Evolutionary conservation across 2,329 filamentous ascomycete genomes (phyloP).

Genomic region (Penicillium sp.): DNA sequence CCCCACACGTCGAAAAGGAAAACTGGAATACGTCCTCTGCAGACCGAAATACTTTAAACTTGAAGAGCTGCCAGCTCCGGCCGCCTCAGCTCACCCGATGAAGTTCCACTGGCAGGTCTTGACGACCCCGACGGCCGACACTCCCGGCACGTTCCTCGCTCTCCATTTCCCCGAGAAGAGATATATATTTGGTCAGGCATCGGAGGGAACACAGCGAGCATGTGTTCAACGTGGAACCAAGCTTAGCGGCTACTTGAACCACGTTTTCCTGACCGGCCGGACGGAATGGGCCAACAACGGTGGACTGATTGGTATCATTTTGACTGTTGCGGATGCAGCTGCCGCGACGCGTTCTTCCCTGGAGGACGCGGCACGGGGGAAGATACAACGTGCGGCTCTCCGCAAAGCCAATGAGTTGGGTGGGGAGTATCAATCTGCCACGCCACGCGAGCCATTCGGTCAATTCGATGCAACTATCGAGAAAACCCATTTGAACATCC

Average conservation of each 20-base stretch:
- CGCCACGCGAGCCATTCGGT: constrained; percentile 18
- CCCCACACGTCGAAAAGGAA: neutral
- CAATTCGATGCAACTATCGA: constrained; percentile 18
- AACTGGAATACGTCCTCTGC: constrained; percentile 29
- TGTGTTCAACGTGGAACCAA: constrained; percentile 69
- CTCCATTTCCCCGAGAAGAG: constrained; percentile 80
- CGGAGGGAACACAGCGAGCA: constrained; percentile 84
- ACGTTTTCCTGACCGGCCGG: constrained; percentile 82
- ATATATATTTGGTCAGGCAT: constrained; percentile 82
- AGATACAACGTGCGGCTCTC: constrained; percentile 41
- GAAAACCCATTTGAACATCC: constrained; percentile 62
- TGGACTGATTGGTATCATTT: constrained; percentile 80
- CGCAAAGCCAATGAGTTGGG: neutral
- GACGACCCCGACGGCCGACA: constrained; percentile 85
- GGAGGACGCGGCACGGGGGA: constrained; percentile 44
- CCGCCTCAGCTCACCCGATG: constrained; percentile 58
- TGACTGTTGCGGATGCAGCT: constrained; percentile 76
- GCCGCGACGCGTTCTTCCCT: constrained; percentile 47
- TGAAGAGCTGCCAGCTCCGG: constrained; percentile 6
- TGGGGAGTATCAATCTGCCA: neutral
- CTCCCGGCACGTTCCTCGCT: constrained; percentile 74
- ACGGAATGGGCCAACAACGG: constrained; percentile 77
- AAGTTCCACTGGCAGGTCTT: constrained; percentile 74
- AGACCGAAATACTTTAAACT: constrained; percentile 20
- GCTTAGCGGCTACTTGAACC: constrained; percentile 66